Evolutionary conservation across 1,284 basidiomycete species (phyloP).

Genomic region (Thelephora terrestris): DNA sequence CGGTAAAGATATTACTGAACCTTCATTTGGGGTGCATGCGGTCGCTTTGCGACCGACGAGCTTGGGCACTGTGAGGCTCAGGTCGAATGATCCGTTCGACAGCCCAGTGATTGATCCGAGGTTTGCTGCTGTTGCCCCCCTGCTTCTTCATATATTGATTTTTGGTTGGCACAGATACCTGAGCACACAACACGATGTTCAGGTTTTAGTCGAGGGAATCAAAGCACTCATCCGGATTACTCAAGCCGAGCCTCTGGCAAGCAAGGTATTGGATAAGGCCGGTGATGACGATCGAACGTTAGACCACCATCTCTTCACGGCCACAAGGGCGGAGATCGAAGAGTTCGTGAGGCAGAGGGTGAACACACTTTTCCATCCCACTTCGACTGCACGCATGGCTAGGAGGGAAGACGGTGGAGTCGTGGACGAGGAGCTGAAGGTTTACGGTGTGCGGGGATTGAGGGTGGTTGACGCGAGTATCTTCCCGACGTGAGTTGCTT

Average conservation of each 20-base stretch:
- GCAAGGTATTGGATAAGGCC: conserved; percentile 30
- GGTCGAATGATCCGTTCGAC: conserved; percentile 31
- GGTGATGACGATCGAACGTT: conserved; percentile 14
- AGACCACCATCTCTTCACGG: conserved; percentile 20
- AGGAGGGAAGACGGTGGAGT: conserved; percentile 33
- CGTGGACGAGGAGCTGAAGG: conserved; percentile 27
- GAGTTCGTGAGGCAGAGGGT: conserved; percentile 32
- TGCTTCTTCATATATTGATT: neutral
- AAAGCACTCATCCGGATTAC: conserved; percentile 40
- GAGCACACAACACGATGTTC: conserved; percentile 42
- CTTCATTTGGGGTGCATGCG: conserved; percentile 22
- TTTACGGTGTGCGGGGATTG: conserved; percentile 31
- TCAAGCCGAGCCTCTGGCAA: conserved; percentile 37
- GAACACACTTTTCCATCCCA: conserved; percentile 51
- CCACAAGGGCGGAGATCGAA: conserved; percentile 21
- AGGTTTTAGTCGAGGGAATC: conserved; percentile 42
- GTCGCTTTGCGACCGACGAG: conserved; percentile 32
- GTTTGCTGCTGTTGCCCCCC: conserved; percentile 20
- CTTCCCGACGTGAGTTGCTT: conserved; percentile 32
- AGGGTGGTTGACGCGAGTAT: conserved; percentile 53
- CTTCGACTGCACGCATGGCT: conserved; percentile 51
- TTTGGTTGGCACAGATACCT: conserved; percentile 38
- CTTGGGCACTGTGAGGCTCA: conserved; percentile 28
- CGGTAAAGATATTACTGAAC: conserved; percentile 9
- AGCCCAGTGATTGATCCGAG: conserved; percentile 35